Base-by-base conservation (phyloP, 306 rosid species). In the Rubus idaeus region DNA sequence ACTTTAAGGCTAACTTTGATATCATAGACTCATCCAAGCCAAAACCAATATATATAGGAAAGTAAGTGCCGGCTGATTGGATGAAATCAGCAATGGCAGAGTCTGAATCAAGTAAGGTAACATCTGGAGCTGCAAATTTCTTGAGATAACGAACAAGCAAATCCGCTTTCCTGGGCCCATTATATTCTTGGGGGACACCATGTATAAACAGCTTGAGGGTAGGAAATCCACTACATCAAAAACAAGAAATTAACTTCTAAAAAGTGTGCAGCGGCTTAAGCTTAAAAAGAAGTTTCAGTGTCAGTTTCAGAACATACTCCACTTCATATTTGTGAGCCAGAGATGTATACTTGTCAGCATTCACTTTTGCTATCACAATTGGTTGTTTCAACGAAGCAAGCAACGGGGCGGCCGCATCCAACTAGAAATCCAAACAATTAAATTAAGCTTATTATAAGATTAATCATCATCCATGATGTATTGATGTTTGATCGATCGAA, bases 91-190 rank as follows among this genome's bases (percentile, higher is more conserved):
- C 83, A 67, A 96, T 75, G 62, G 90, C 84, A 56, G 98, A 87
- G 87, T 92, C 98, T 3, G 99, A 92, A 73, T 89, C 94, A 72
- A 96, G 96, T 79, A 96, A 2, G 17, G 97, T 60, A 81, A 92
- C 97, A 89, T 91, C 91, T 37, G 96, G 85, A 81, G 98, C 90
- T 78, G 89, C 93, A 81, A 96, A 88, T 70, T 96, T 96, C 87
- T 89, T 91, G 68, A 96, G 87, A 86, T 92, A 89, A 44, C 93
- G 92, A 77, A 83, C 98, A 42, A 96, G 93, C 45, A 83, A 77
- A 51, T 89, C 98, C 23, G 97, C 96, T 80, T 96, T 88, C 88
- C 98, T 91, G 60, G 99, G 99, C 58, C 99, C 99, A 45, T 78
- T 78, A 73, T 92, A 96, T 14, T 92, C 98, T 5, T 80, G 50